These are phyloP conservation scores for Orbilia brochopaga DNA, from an alignment of 2,329 filamentous ascomycete genomes.

Conservation along the genomic window DNA sequence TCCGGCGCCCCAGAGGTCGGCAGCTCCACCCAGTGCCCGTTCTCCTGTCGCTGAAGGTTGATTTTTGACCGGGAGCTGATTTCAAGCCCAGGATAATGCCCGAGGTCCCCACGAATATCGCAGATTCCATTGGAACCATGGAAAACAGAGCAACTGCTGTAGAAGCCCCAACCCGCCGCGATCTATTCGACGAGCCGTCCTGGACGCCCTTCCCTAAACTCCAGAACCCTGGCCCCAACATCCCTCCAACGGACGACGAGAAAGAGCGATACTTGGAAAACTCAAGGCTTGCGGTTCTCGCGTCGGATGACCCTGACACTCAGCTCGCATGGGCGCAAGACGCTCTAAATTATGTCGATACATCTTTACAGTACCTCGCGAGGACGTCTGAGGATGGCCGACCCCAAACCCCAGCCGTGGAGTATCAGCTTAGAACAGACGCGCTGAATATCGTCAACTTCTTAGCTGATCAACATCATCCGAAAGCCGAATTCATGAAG, in stretches of 20 bases:
- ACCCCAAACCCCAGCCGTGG: constrained; percentile 79
- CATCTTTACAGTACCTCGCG: constrained; percentile 75
- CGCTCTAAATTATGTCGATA: constrained; percentile 84
- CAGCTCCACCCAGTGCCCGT: constrained; percentile 27
- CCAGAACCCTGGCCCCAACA: constrained; percentile 76
- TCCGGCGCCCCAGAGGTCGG: constrained; percentile 71
- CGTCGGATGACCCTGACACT: constrained; percentile 93
- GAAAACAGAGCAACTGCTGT: constrained; percentile 50
- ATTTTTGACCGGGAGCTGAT: constrained; percentile 11
- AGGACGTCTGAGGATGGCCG: constrained; percentile 70
- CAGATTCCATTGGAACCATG: constrained; percentile 67
- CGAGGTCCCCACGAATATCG: constrained; percentile 95
- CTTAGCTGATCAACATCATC: constrained; percentile 87
- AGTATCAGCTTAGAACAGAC: constrained; percentile 85
- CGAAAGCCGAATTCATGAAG: constrained; percentile 89
- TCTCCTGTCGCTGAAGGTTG: not conserved
- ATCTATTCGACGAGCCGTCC: constrained; percentile 66
- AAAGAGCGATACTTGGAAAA: constrained; percentile 88
- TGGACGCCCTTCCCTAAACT: constrained; percentile 93
- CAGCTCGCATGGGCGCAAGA: constrained; percentile 97
- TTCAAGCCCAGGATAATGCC: constrained; percentile 75
- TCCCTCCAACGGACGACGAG: constrained; percentile 91
- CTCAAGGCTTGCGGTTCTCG: constrained; percentile 80
- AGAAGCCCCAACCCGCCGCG: constrained; percentile 43
- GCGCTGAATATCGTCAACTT: constrained; percentile 91